Percentiles rank a stretch among this genome's conserved stretches.
phyloP scores from a whole-genome alignment of 305 asterid genomes.

The Solanum hybrid region DNA sequence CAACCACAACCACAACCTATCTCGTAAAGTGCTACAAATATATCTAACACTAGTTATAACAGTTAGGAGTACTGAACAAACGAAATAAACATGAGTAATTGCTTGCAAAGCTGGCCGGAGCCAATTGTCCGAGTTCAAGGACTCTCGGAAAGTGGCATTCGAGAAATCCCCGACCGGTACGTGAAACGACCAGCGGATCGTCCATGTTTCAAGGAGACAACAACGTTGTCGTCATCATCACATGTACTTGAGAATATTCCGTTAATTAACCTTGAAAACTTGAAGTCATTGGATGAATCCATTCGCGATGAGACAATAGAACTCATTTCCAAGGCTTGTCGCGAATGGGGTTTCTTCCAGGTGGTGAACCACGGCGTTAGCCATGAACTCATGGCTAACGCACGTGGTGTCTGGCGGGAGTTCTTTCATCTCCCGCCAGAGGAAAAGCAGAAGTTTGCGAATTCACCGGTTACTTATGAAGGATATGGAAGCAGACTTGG shows the following conservation, averaged over 20 bases:
- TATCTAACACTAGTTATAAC: not conserved
- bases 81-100: conserved; percentile 11
- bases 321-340: conserved; percentile 45
- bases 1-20: not conserved
- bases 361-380: conserved; percentile 72
- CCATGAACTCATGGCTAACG: conserved; percentile 38
- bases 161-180: conserved; percentile 62
- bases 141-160: conserved; percentile 61
- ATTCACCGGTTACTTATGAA: conserved; percentile 63
- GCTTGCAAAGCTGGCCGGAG: conserved; percentile 66
- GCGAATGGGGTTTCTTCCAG: conserved; percentile 89
- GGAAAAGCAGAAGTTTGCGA: conserved; percentile 57
- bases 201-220: conserved; percentile 13
- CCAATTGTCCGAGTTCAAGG: conserved; percentile 75
- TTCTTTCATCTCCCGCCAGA: conserved; percentile 63
- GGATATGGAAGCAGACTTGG: conserved; percentile 90
- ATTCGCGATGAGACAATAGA: conserved; percentile 21
- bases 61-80: not conserved
- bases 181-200: conserved; percentile 53
- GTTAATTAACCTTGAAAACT: conserved; percentile 42
- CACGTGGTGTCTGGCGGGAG: conserved; percentile 55
- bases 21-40: not conserved
- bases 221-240: not conserved
- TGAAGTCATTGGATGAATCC: conserved; percentile 27
- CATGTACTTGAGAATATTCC: conserved; percentile 32